phyloP scores from a whole-genome alignment of 805 yeast species.

The Lipomyces chichibuensis region DNA sequence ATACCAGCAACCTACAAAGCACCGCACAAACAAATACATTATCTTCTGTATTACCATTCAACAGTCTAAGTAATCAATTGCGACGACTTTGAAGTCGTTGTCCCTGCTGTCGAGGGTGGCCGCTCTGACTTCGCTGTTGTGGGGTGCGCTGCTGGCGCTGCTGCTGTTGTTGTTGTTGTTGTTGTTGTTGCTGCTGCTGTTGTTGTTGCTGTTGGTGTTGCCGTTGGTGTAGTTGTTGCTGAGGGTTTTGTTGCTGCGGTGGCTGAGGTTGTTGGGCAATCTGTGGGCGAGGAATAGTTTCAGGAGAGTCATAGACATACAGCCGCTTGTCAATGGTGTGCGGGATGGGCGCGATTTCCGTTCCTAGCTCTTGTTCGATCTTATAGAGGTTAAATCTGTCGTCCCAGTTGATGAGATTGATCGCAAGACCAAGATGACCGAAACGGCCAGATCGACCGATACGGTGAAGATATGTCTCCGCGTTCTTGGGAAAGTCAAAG shows the following conservation, averaged over 20 bases:
- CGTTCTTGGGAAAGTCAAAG: slow-evolving; percentile 97
- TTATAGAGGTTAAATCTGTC: slow-evolving; percentile 91
- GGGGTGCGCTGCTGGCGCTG: slow-evolving; percentile 40
- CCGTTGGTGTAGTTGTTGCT: slow-evolving; percentile 19
- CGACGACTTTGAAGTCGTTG: not conserved
- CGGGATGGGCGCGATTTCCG: slow-evolving; percentile 96
- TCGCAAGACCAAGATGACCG: slow-evolving; percentile 97
- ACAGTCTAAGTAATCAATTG: not conserved
- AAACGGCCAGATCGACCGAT: slow-evolving; percentile 99
- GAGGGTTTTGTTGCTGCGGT: slow-evolving; percentile 34
- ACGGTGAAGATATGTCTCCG: slow-evolving; percentile 96
- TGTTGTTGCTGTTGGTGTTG: slow-evolving; percentile 15
- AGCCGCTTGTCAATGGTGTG: slow-evolving; percentile 84
- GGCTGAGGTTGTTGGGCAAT: slow-evolving; percentile 12
- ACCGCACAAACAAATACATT: not conserved
- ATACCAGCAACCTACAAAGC: not conserved
- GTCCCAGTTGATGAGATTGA: slow-evolving; percentile 94
- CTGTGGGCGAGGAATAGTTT: slow-evolving; percentile 37
- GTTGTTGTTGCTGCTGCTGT: slow-evolving; percentile 23
- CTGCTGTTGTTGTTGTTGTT: slow-evolving; percentile 42
- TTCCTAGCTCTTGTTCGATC: slow-evolving; percentile 95
- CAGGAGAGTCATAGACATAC: slow-evolving; percentile 57
- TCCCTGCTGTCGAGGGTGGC: slow-evolving; percentile 24
- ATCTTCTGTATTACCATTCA: not conserved
- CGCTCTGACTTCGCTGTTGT: slow-evolving; percentile 33